These are phyloP conservation scores for Candida andamanensis DNA, from an alignment of 805 yeast genomes.

Conservation along the genomic window DNA sequence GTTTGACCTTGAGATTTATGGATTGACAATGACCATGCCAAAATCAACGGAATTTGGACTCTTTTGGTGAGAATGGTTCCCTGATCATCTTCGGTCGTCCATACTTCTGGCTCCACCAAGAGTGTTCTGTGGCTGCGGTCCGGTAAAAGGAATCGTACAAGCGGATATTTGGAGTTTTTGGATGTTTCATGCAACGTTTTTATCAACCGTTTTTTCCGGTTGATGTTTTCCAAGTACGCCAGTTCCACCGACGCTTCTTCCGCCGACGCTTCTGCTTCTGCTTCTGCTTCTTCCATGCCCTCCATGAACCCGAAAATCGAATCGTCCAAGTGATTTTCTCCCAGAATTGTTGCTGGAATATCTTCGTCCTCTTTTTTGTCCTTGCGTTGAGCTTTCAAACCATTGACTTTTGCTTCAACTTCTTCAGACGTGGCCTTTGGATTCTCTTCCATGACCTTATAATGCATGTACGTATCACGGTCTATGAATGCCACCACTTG, in stretches of 20 bases:
- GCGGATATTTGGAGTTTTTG: conserved; percentile 52
- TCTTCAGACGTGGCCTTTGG: conserved; percentile 17
- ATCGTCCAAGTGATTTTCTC: conserved; percentile 27
- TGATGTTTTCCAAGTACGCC: conserved; percentile 26
- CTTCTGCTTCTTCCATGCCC: conserved; percentile 7
- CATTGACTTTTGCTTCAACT: conserved; percentile 11
- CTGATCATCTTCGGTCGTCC: conserved; percentile 73
- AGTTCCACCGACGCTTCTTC: conserved; percentile 2
- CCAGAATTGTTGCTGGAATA: conserved; percentile 14
- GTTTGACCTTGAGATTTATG: conserved; percentile 98
- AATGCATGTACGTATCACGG: conserved; percentile 33
- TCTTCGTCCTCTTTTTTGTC: conserved; percentile 13
- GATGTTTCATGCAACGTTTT: conserved; percentile 41
- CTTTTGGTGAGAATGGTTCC: conserved; percentile 67
- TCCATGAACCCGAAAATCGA: conserved; percentile 46
- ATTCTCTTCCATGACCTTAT: conserved; percentile 12
- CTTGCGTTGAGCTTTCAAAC: conserved; percentile 7
- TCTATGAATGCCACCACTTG: conserved; percentile 54
- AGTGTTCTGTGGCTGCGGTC: conserved; percentile 71
- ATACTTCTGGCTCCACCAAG: conserved; percentile 73
- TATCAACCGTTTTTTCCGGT: conserved; percentile 45
- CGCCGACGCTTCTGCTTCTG: no score
- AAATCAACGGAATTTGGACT: conserved; percentile 75
- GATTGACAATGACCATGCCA: conserved; percentile 96
- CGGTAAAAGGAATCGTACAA: conserved; percentile 69